Conservation (phyloP, 352 stramenopile genomes). For the Stephanocyclus meneghinianus region DNA sequence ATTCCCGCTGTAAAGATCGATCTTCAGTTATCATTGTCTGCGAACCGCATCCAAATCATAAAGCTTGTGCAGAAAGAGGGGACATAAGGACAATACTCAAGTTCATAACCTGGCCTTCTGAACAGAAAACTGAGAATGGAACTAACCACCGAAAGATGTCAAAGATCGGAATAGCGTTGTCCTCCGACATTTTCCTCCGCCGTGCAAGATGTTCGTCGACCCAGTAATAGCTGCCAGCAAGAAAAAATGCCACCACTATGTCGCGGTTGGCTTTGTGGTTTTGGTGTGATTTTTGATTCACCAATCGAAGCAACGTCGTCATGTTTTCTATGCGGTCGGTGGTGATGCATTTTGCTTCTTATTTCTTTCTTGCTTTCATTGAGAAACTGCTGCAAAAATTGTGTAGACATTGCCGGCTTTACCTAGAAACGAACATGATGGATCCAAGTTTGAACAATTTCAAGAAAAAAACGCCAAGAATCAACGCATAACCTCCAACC, state of each 20-base stretch:
- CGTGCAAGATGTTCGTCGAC: neutral
- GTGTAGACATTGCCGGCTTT: conserved; percentile 30
- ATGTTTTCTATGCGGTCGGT: neutral
- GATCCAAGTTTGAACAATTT: neutral
- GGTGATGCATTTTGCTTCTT: conserved; percentile 2
- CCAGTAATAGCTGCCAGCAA: neutral
- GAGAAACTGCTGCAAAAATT: conserved; percentile 36
- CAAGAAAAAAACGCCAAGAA: neutral
- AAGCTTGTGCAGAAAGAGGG: too few species aligned
- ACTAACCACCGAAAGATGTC: neutral
- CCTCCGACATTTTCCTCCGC: neutral
- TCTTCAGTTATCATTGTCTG: too few species aligned
- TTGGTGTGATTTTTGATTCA: neutral
- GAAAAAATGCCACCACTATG: conserved; percentile 2
- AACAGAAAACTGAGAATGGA: too few species aligned
- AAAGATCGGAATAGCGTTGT: neutral
- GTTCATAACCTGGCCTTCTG: too few species aligned
- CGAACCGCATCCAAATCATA: too few species aligned
- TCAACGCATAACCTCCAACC: neutral
- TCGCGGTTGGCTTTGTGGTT: neutral
- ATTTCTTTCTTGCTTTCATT: conserved; percentile 40
- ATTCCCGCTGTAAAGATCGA: too few species aligned
- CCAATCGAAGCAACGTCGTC: neutral
- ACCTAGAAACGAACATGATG: conserved; percentile 14
- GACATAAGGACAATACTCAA: too few species aligned